Evolutionary conservation across 2,329 filamentous ascomycete genomes (phyloP).

Genomic region (Hypoxylon sp.): DNA sequence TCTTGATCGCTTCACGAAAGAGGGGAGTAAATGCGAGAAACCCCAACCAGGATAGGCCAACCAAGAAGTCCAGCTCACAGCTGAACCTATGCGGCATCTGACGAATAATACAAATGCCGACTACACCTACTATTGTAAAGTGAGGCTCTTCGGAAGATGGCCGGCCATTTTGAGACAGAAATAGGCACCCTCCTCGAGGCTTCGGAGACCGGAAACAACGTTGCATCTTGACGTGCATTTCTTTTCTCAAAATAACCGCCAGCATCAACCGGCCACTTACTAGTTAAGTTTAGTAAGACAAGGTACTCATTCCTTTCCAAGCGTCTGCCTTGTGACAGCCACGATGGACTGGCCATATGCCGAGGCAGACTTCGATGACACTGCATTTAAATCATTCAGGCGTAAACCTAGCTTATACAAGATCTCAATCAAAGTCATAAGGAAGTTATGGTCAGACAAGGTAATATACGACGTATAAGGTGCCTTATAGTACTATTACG

Average conservation of each 20-base stretch:
- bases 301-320: background rate
- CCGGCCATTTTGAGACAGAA: background rate
- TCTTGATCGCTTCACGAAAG: background rate
- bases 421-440: slow-evolving; percentile 31
- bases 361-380: slow-evolving; percentile 17
- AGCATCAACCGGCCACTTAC: background rate
- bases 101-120: slow-evolving; percentile 31
- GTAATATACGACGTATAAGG: background rate
- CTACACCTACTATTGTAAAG: background rate
- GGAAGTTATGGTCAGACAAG: slow-evolving; percentile 13
- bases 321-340: background rate
- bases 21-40: background rate
- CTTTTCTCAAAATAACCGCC: background rate
- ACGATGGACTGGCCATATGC: slow-evolving; percentile 27
- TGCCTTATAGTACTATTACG: background rate
- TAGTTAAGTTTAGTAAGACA: background rate
- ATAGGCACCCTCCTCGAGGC: background rate
- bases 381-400: slow-evolving; percentile 21
- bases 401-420: slow-evolving; percentile 13
- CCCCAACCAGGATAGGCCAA: slow-evolving; percentile 10
- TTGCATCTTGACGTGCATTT: slow-evolving; percentile 9
- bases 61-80: slow-evolving; percentile 11
- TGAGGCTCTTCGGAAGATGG: slow-evolving; percentile 29
- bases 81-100: background rate
- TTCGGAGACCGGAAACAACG: background rate